These are phyloP conservation scores for Stereocaulon alpinum DNA, from an alignment of 495 filamentous ascomycete species.

Conservation along the genomic window DNA sequence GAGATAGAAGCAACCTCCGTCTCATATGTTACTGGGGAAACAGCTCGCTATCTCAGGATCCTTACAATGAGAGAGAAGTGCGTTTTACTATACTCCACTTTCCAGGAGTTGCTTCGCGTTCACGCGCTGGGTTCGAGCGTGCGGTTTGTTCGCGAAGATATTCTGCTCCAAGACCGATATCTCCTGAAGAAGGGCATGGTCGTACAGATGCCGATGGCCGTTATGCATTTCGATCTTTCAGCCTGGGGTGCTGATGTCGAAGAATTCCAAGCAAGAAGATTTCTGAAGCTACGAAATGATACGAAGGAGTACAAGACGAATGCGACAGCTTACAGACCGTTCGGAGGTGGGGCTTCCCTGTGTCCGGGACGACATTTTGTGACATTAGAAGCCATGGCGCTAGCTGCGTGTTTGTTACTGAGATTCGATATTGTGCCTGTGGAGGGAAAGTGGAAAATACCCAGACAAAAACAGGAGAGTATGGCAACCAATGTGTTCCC, in stretches of 20 bases:
- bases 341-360: conserved; percentile 20
- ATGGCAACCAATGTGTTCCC: conserved; percentile 22
- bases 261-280: conserved; percentile 18
- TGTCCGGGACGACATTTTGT: conserved; percentile 24
- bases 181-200: conserved; percentile 22
- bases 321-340: conserved; percentile 25
- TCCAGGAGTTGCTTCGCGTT: conserved; percentile 15
- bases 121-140: conserved; percentile 10
- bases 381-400: conserved; percentile 16
- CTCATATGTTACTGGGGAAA: background rate
- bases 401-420: conserved; percentile 16
- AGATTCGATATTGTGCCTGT: conserved; percentile 15
- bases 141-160: conserved; percentile 20
- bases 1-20: conserved; percentile 7
- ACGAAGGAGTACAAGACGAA: conserved; percentile 17
- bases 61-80: conserved; percentile 4
- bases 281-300: conserved; percentile 8
- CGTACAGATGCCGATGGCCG: conserved; percentile 16
- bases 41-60: background rate
- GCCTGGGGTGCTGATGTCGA: conserved; percentile 18
- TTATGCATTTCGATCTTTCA: conserved; percentile 12
- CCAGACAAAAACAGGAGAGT: conserved; percentile 19
- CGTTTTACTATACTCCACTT: conserved; percentile 13
- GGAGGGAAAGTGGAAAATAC: conserved; percentile 7
- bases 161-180: conserved; percentile 16